These are phyloP conservation scores for Tricharina praecox DNA, from an alignment of 495 filamentous ascomycete genomes.

Conservation along the genomic window DNA sequence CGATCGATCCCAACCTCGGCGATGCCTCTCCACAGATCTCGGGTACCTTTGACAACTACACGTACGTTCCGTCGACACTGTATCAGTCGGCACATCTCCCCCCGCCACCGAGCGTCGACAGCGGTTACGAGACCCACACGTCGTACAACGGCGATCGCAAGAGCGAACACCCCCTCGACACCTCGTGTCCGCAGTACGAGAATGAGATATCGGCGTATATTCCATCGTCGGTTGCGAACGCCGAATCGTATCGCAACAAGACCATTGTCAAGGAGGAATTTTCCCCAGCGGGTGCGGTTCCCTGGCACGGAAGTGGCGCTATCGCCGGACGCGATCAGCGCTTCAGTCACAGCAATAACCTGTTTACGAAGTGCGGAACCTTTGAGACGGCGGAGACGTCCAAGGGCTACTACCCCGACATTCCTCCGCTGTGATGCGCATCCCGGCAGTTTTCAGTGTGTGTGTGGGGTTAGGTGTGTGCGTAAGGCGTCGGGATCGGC, in stretches of 20 bases:
- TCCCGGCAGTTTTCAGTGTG: no score
- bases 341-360: conserved; percentile 9
- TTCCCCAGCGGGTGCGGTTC: conserved; percentile 10
- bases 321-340: conserved; percentile 18
- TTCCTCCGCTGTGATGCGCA: conserved; percentile 20
- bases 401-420: conserved; percentile 25
- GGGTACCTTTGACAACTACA: conserved; percentile 21
- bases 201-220: conserved; percentile 25
- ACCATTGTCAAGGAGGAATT: conserved; percentile 24
- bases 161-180: conserved; percentile 25
- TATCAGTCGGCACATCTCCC: conserved; percentile 22
- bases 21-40: conserved; percentile 21
- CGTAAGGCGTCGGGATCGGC: no score
- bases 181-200: conserved; percentile 23
- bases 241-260: conserved; percentile 21
- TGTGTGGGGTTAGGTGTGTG: no score
- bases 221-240: conserved; percentile 18
- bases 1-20: conserved; percentile 26
- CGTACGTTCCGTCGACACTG: conserved; percentile 24
- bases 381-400: conserved; percentile 25
- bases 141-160: conserved; percentile 25
- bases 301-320: conserved; percentile 16
- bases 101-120: conserved; percentile 21
- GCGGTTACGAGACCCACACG: conserved; percentile 23
- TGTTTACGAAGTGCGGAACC: conserved; percentile 24